Percentiles rank a stretch among this genome's conserved stretches.
Conservation (phyloP, 768 basidiomycete species). For the Scleroderma citrinum region DNA sequence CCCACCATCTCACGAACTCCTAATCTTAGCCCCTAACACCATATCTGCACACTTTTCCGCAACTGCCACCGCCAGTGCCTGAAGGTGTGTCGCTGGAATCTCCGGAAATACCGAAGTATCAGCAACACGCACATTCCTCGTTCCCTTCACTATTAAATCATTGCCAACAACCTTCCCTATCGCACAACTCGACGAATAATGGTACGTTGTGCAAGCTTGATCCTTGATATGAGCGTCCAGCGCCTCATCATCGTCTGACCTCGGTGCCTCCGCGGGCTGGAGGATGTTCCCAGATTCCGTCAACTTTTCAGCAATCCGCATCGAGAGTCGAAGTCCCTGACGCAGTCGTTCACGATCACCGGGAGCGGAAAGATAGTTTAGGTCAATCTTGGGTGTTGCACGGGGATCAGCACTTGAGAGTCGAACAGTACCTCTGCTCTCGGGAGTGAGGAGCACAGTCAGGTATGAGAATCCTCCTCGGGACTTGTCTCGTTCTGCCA, state of each 20-base stretch:
- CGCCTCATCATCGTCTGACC: neutral
- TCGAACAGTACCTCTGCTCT: constrained; percentile 13
- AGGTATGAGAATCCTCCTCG: constrained; percentile 24
- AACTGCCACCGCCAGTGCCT: constrained; percentile 29
- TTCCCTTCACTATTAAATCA: constrained; percentile 40
- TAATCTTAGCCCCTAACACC: constrained; percentile 10
- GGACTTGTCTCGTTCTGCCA: neutral
- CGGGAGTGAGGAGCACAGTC: constrained; percentile 19
- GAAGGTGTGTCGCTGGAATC: constrained; percentile 26
- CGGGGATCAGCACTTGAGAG: constrained; percentile 16
- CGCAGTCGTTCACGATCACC: constrained; percentile 8
- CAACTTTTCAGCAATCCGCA: neutral
- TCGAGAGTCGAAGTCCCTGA: constrained; percentile 2
- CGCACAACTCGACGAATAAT: constrained; percentile 33
- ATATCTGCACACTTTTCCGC: constrained; percentile 37
- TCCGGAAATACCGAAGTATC: constrained; percentile 29
- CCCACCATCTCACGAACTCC: neutral
- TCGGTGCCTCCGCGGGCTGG: neutral
- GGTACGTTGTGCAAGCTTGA: constrained; percentile 24
- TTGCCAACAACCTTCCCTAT: constrained; percentile 45
- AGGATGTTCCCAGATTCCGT: neutral
- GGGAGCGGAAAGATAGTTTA: neutral
- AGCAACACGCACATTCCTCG: constrained; percentile 35
- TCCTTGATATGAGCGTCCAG: constrained; percentile 1
- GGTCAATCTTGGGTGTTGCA: constrained; percentile 12